A percentile compares a stretch with the other conserved stretches of the same genome.
Evolutionary conservation across 441 rosid species (phyloP).

Genomic region (Adansonia grandidieri): DNA sequence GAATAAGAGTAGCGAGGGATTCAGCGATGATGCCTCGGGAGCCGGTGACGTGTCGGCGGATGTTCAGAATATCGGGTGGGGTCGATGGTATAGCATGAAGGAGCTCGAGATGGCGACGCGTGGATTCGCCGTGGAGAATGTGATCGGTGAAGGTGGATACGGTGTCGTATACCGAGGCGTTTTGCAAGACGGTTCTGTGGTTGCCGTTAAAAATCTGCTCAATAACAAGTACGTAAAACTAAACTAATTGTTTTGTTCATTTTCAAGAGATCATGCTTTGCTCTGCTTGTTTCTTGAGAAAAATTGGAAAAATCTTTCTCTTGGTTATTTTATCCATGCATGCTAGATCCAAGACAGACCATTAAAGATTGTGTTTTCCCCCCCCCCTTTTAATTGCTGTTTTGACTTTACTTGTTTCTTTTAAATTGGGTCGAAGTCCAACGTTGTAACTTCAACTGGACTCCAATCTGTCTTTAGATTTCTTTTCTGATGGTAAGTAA

Average conservation of each 20-base stretch:
- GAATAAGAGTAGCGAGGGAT: slow-evolving; percentile 31
- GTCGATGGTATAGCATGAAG: slow-evolving; percentile 77
- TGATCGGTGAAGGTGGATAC: slow-evolving; percentile 94
- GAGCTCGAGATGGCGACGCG: slow-evolving; percentile 86
- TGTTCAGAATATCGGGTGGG: slow-evolving; percentile 79
- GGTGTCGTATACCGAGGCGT: slow-evolving; percentile 82
- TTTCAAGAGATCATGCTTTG: neutral
- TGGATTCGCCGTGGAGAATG: slow-evolving; percentile 72
- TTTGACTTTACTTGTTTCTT: neutral
- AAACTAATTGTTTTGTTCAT: neutral
- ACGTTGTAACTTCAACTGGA: neutral
- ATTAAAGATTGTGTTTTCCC: neutral
- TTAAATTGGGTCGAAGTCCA: neutral
- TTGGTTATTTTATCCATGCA: slow-evolving; percentile 13
- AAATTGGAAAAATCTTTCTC: neutral
- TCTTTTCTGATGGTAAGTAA: neutral
- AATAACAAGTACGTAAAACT: slow-evolving; percentile 66
- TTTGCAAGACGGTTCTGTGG: slow-evolving; percentile 69
- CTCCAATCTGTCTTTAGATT: slow-evolving; percentile 16
- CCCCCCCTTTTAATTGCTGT: neutral
- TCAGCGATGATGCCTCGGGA: slow-evolving; percentile 51
- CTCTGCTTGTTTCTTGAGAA: slow-evolving; percentile 29
- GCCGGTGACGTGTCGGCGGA: slow-evolving; percentile 58
- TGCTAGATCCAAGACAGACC: slow-evolving; percentile 33
- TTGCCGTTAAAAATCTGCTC: slow-evolving; percentile 85